phyloP scores from a whole-genome alignment of 108 stramenopile genomes.

The Nitzschia sp. region DNA sequence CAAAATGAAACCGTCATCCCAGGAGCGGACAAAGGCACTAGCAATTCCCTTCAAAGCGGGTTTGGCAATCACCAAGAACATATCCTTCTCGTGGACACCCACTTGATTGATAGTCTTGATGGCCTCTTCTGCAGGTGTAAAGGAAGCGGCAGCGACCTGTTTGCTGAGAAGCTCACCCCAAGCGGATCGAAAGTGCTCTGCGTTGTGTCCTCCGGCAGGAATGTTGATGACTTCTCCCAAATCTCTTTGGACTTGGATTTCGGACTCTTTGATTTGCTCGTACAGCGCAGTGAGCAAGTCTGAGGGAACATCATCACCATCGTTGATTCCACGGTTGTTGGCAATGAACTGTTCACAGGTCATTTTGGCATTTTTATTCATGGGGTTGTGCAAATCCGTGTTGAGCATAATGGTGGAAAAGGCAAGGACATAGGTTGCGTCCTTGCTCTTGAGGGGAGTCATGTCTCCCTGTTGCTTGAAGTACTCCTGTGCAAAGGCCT shows the following conservation, averaged over 20 bases:
- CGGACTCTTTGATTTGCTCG: conserved; percentile 69
- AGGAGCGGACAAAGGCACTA: conserved; percentile 76
- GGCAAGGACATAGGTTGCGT: conserved; percentile 91
- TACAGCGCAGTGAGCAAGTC: conserved; percentile 85
- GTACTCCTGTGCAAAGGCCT: conserved; percentile 82
- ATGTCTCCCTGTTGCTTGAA: conserved; percentile 54
- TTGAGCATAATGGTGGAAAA: conserved; percentile 95
- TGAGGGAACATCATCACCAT: conserved; percentile 78
- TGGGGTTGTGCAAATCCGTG: conserved; percentile 90
- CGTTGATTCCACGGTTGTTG: conserved; percentile 93
- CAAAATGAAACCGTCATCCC: conserved; percentile 82
- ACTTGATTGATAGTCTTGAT: conserved; percentile 50
- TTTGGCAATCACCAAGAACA: conserved; percentile 77
- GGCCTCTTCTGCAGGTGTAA: conserved; percentile 57
- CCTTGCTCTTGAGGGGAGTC: conserved; percentile 72
- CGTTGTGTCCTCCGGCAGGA: conserved; percentile 31
- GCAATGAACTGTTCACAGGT: conserved; percentile 88
- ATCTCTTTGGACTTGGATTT: conserved; percentile 73
- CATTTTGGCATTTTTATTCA: conserved; percentile 87
- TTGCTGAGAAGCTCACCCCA: conserved; percentile 65
- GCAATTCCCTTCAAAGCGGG: conserved; percentile 68
- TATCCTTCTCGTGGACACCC: conserved; percentile 89
- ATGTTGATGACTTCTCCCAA: conserved; percentile 44
- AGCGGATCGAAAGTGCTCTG: conserved; percentile 44
- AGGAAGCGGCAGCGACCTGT: conserved; percentile 60